Base-by-base conservation (phyloP, 768 basidiomycete genomes). In the Amanita molliuscula region DNA sequence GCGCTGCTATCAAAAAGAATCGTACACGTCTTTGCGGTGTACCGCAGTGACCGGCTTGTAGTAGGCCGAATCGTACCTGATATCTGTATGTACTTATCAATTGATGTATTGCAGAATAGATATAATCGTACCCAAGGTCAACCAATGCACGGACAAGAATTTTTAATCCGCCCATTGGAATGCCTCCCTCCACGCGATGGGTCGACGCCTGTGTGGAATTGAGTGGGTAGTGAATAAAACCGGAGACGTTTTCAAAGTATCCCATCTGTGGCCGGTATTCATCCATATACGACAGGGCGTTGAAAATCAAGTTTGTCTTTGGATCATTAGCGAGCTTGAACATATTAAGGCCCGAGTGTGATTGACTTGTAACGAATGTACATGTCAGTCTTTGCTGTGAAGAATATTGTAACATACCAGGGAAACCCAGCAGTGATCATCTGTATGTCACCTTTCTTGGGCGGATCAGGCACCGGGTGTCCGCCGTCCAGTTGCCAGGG, bases 141-240 rank as follows among this genome's bases (percentile, higher is more conserved):
- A 81, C 57, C 53, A 91, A 58, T 0, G 78, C 76, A 3, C 79
- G 67, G 0, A 79, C 59, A 16, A 88, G 58, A 15, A 90, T 70
- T 60, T 87, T 89, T 1, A 90, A 58, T 0, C 84, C 84, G 6
- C 89, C 88, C 73, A 78, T 77, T n/a, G 74, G 67, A 34, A 87
- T 76, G 0, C 83, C 85, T 10, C 83, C 84, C 38, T 68, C 71
- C 0, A 81, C 68, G n/a, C 65, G 58, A 61, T 84, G 64, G 26
- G 55, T 53, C 10, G 64, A 62, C 8, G 58, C 65, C 54, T 77
- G 74, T 3, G 47, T 60, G 0, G 70, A 65, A 52, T 70, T 67
- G 4, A 80, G 64, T 6, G 62, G 65, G 54, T 65, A 75, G 13
- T 57, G 60, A 5, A 75, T 59, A 51, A 79, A 79, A 0, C 76